These are phyloP conservation scores for Cantharellus anzutake DNA, from an alignment of 768 basidiomycete species.

Conservation along the genomic window DNA sequence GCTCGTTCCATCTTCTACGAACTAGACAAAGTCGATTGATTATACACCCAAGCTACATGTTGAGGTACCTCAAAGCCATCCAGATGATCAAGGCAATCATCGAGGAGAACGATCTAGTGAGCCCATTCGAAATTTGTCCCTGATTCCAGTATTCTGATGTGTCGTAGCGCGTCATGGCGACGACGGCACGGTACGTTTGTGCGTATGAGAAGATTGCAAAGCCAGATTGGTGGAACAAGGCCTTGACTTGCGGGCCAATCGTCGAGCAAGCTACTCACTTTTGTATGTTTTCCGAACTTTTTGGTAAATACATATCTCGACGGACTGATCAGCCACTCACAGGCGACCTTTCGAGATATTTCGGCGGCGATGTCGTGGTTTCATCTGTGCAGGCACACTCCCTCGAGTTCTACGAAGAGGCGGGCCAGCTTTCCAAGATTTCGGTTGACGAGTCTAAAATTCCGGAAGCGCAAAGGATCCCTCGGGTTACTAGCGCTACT, in stretches of 20 bases:
- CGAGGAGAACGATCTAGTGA: conserved; percentile 72
- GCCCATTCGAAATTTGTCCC: not conserved
- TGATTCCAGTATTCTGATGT: not conserved
- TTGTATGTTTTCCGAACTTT: conserved; percentile 22
- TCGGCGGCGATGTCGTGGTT: conserved; percentile 89
- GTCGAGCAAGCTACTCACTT: conserved; percentile 94
- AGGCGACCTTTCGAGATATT: conserved; percentile 80
- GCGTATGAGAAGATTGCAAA: conserved; percentile 68
- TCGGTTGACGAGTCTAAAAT: conserved; percentile 71
- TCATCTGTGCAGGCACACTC: conserved; percentile 65
- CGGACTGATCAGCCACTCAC: not conserved
- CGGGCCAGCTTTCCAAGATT: conserved; percentile 68
- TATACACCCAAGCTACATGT: conserved; percentile 49
- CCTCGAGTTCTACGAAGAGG: conserved; percentile 80
- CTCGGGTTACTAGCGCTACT: conserved; percentile 79
- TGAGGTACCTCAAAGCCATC: conserved; percentile 81
- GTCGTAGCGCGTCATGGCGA: conserved; percentile 54
- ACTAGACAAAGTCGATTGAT: not conserved
- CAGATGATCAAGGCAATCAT: conserved; percentile 96
- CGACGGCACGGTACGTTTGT: conserved; percentile 84
- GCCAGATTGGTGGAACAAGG: conserved; percentile 85
- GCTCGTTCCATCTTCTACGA: conserved; percentile 10
- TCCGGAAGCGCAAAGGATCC: conserved; percentile 73
- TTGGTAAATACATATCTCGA: not conserved
- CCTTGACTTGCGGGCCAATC: conserved; percentile 50